A percentile compares a stretch with the other conserved stretches of the same genome.
These are phyloP conservation scores for Cubamyces lactineus DNA, from an alignment of 768 basidiomycete species.

Conservation along the genomic window DNA sequence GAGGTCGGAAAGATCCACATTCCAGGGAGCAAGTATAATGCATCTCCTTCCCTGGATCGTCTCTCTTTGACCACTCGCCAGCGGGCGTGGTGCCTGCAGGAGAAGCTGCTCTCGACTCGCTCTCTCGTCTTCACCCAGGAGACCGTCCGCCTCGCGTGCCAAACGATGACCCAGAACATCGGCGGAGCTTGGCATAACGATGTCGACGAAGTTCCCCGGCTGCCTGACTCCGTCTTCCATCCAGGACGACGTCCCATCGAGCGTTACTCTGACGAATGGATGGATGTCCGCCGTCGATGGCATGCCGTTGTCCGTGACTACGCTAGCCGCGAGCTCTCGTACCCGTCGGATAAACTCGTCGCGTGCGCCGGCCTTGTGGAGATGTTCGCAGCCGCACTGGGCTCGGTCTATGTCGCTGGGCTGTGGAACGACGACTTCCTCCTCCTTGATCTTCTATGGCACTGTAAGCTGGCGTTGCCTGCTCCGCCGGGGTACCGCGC, in stretches of 20 bases:
- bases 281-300: not conserved
- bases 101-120: not conserved
- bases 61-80: not conserved
- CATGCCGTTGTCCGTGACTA: not conserved
- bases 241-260: not conserved
- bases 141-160: not conserved
- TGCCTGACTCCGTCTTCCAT: not conserved
- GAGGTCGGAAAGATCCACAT: not conserved
- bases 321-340: not conserved
- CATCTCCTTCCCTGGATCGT: not conserved
- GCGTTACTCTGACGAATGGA: not conserved
- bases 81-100: conserved; percentile 1
- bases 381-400: not conserved
- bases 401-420: no score
- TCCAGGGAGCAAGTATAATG: no score
- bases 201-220: not conserved
- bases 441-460: no score
- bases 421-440: no score
- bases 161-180: not conserved
- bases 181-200: not conserved
- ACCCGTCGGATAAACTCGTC: conserved; percentile 1
- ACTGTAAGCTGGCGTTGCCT: no score
- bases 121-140: not conserved
- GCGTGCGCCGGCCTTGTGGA: not conserved
- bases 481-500: not conserved